These are phyloP conservation scores for Dalbergia cochinchinensis DNA, from an alignment of 306 rosid species.

Conservation along the genomic window DNA sequence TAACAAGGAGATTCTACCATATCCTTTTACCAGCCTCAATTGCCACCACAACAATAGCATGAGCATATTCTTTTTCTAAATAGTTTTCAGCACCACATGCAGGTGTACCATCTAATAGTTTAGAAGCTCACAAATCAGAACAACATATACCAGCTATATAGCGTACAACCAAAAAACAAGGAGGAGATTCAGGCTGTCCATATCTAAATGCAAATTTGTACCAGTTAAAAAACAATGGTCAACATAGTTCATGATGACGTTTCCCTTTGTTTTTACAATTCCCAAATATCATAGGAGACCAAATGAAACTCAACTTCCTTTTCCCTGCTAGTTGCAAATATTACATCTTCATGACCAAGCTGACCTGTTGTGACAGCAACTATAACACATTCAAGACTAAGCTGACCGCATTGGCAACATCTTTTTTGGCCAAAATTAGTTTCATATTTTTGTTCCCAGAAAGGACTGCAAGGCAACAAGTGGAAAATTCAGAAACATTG, in stretches of 20 bases:
- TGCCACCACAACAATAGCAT: conserved; percentile 30
- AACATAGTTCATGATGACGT: conserved; percentile 47
- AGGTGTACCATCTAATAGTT: conserved; percentile 34
- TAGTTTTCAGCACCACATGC: conserved; percentile 51
- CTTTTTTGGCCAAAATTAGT: conserved; percentile 49
- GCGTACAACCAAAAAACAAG: conserved; percentile 58
- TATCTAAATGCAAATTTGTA: conserved; percentile 57
- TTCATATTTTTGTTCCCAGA: conserved; percentile 67
- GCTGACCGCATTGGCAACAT: background rate
- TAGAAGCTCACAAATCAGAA: conserved; percentile 53
- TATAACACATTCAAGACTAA: background rate
- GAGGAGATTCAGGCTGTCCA: conserved; percentile 49
- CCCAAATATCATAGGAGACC: conserved; percentile 54
- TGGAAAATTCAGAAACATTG: conserved; percentile 17
- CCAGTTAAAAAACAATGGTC: conserved; percentile 52
- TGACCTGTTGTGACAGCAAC: conserved; percentile 54
- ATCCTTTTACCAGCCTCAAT: conserved; percentile 26
- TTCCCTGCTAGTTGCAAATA: conserved; percentile 45
- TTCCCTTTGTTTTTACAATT: conserved; percentile 55
- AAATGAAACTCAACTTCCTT: conserved; percentile 53
- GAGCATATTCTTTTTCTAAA: conserved; percentile 19
- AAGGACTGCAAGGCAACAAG: conserved; percentile 68
- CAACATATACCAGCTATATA: conserved; percentile 47
- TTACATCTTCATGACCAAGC: conserved; percentile 46
- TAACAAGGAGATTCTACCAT: background rate